Evolutionary conservation across 1,139 yeast species (phyloP), one percentile per base, ranked within the genome.

Genomic region (Nakaseomyces glabratus): DNA sequence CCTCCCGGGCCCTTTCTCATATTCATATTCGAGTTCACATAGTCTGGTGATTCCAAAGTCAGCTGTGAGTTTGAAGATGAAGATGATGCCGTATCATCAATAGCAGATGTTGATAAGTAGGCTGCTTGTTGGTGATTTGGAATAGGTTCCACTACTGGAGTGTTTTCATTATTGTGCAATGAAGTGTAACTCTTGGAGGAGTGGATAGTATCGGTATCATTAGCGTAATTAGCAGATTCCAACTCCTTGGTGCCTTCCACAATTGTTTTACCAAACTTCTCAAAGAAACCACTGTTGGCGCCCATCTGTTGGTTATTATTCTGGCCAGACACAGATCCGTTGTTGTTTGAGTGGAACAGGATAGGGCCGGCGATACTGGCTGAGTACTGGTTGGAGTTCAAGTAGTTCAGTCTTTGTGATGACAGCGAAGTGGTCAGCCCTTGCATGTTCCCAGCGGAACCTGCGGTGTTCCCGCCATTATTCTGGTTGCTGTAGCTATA

Each of bases 201-300:
- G 19, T 24, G 28, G 5, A 24, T 19, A 14, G 28, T 24, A 8
- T 24, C 18, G 11, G 16, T 12, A 10, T 24, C 32, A 10, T 19
- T 18, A 15, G 23, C 37, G 22, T 25, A 30, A 29, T 23, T 22
- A 21, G 29, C 29, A n/a, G n/a, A n/a, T 40, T 54, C 60, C 23
- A 57, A 42, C 42, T 57, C 59, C 20, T 49, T 46, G 1, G 61
- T 57, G 9, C 58, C 60, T 36, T 55, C 60, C 13, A 57, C 52
- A 28, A 57, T 35, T 14, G 58, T 43, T 35, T 51, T 51, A 20
- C 61, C 61, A 34, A 57, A 52, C 33, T 47, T 45, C 33, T 57
- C 60, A 34, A 56, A 57, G 34, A 57, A 55, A 6, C 58, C 52
- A 13, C 47, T 48, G 19, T 39, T 45, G 18, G 37, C 33, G n/a